A percentile compares a stretch with the other conserved stretches of the same genome.
phyloP scores from a whole-genome alignment of 2,329 filamentous ascomycete genomes.

The Albifimbria verrucaria region DNA sequence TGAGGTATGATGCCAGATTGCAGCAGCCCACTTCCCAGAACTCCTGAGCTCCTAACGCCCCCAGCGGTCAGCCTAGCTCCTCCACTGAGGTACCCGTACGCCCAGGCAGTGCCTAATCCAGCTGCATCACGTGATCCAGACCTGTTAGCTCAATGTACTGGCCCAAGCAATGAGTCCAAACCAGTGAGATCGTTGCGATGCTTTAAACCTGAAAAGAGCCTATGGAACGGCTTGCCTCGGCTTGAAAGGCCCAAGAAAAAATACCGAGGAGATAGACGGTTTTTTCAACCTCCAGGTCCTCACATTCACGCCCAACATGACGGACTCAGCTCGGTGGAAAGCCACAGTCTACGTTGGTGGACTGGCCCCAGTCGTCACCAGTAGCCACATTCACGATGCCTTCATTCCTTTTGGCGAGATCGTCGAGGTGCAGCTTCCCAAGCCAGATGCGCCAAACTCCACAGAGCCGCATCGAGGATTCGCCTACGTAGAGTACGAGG shows the following conservation, averaged over 20 bases:
- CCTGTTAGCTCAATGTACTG: too few relatives aligned
- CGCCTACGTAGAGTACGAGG: slow-evolving; percentile 93
- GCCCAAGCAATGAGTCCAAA: too few relatives aligned
- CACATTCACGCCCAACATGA: slow-evolving; percentile 59
- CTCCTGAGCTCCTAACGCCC: slow-evolving; percentile 28
- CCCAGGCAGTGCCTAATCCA: too few relatives aligned
- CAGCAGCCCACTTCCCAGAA: slow-evolving; percentile 26
- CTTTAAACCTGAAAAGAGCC: too few relatives aligned
- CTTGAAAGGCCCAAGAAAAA: too few relatives aligned
- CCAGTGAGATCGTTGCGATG: too few relatives aligned
- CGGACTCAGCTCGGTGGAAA: slow-evolving; percentile 80
- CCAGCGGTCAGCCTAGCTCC: too few relatives aligned
- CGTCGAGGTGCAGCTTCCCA: slow-evolving; percentile 83
- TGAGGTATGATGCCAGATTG: slow-evolving; percentile 44
- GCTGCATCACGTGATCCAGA: too few relatives aligned
- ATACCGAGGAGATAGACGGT: too few relatives aligned
- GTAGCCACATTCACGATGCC: slow-evolving; percentile 75
- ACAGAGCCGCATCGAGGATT: slow-evolving; percentile 85
- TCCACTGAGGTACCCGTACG: too few relatives aligned
- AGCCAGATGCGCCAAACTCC: slow-evolving; percentile 77
- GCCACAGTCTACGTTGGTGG: slow-evolving; percentile 91
- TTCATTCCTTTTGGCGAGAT: slow-evolving; percentile 98
- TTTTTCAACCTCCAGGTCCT: too few relatives aligned
- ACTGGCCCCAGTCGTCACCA: slow-evolving; percentile 74
- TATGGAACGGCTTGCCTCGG: too few relatives aligned